Base-by-base conservation (phyloP, 2,329 filamentous ascomycete genomes). In the Aspergillus neoniger region DNA sequence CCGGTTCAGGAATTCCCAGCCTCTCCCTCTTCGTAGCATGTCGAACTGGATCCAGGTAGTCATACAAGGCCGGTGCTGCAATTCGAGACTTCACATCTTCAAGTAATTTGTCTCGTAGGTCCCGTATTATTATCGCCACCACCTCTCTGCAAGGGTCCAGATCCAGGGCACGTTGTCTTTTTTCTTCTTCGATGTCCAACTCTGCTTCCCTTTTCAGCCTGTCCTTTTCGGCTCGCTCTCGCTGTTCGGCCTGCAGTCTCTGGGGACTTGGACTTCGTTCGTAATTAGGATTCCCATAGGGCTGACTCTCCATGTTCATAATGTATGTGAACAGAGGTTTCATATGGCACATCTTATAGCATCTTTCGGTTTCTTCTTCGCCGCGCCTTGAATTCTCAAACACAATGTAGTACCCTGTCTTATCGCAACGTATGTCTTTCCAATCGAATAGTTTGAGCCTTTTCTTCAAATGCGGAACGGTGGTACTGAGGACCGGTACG, bases 121-220 rank as follows among this genome's bases (percentile, higher is more conserved):
- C 93, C 56, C 87, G 86, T 55, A 89, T 86, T 56, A 97, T 85
- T 48, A 91, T 85, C 63, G 93, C 88, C 41, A 92, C 82, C 36
- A 95, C 94, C 72, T 96, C 94, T 52, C 83, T 80, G 4, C 94
- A 91, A n/a, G 95, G 94, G 75, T 99, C 94, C 65, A 97, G 86
- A 72, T 96, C 90, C 70, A 90, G 89, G 17, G 93, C 93, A 55
- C 94, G 84, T 68, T 94, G 89, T 71, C 87, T 88, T 79, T 95
- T 97, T 75, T 98, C 94, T 67, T 95, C 90, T 71, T 97, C 92
- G 7, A 94, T 73, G 71, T 97, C 94, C 52, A 88, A 85, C 64
- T 91, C 91, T 47, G 92, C 88, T 70, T 96, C 91, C 51, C 85
- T 86, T 57, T 85, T 85, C 48, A 86, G 79, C 59, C 87, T 85